Conservation (phyloP, 306 rosid genomes). For the Trifolium dubium region DNA sequence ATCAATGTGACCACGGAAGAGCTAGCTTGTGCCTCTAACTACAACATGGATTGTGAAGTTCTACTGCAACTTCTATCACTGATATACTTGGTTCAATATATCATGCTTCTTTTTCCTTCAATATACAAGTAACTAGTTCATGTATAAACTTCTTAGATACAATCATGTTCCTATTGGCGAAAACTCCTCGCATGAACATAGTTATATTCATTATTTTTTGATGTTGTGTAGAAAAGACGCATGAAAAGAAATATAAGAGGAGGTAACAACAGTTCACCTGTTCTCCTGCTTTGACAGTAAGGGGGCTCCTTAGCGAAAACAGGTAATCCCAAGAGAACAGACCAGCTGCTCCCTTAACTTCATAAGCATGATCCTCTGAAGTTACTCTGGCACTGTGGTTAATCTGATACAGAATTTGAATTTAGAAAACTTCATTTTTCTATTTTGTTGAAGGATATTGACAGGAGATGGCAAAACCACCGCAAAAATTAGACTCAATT, state of each 20-base stretch:
- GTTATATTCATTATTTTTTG: conserved; percentile 20
- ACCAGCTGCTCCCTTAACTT: conserved; percentile 87
- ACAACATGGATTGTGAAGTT: conserved; percentile 13
- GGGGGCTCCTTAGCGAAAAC: conserved; percentile 78
- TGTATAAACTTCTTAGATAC: conserved; percentile 12
- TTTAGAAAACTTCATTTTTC: conserved; percentile 25
- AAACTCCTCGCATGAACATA: conserved; percentile 25
- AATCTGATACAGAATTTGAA: conserved; percentile 58
- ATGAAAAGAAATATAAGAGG: conserved; percentile 10
- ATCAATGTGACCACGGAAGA: conserved; percentile 2
- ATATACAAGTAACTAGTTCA: conserved; percentile 22
- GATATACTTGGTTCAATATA: neutral
- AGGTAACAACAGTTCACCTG: conserved; percentile 59
- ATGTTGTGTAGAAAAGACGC: conserved; percentile 1
- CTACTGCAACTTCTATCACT: conserved; percentile 22
- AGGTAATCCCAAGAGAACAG: conserved; percentile 91
- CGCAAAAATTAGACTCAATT: neutral
- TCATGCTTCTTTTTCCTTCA: conserved; percentile 22
- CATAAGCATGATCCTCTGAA: conserved; percentile 82
- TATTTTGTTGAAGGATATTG: neutral
- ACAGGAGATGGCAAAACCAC: conserved; percentile 16
- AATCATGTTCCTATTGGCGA: neutral
- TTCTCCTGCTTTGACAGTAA: conserved; percentile 84
- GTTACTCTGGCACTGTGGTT: conserved; percentile 80
- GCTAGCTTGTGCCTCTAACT: conserved; percentile 7